These are phyloP conservation scores for Apiosordaria backusii DNA, from an alignment of 495 filamentous ascomycete genomes.

Conservation along the genomic window DNA sequence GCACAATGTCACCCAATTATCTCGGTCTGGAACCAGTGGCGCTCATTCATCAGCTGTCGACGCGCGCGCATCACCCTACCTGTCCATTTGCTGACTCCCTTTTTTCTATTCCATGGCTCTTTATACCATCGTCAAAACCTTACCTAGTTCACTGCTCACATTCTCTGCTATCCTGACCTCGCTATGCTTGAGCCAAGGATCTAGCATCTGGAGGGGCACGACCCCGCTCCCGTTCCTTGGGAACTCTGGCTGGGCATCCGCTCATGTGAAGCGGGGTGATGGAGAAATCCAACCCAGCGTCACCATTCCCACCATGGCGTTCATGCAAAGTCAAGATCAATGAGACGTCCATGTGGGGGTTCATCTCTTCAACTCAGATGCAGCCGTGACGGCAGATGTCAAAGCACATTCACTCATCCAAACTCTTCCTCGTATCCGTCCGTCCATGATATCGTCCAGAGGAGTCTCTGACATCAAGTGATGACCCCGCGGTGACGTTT, in stretches of 20 bases:
- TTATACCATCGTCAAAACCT: neutral
- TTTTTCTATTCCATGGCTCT: neutral
- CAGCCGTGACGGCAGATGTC: neutral
- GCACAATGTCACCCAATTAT: constrained; percentile 4
- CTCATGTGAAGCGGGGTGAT: neutral
- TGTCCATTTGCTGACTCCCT: constrained; percentile 18
- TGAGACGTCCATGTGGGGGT: neutral
- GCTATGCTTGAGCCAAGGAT: neutral
- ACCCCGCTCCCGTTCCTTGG: constrained; percentile 1
- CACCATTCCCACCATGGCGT: neutral
- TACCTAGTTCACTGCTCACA: neutral
- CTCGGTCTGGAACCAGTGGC: constrained; percentile 10
- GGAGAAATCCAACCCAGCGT: neutral
- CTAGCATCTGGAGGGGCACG: neutral
- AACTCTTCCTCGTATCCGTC: neutral
- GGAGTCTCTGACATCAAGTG: neutral
- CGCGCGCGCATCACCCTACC: constrained; percentile 19
- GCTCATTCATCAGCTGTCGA: neutral
- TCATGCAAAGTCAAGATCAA: neutral
- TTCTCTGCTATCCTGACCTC: neutral
- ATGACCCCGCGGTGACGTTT: constrained; percentile 3
- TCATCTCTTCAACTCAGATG: neutral
- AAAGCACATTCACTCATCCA: neutral
- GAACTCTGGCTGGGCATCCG: neutral
- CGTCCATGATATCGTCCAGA: neutral